Conservation (phyloP, 1,284 basidiomycete species). For the Moesziomyces sp. region DNA sequence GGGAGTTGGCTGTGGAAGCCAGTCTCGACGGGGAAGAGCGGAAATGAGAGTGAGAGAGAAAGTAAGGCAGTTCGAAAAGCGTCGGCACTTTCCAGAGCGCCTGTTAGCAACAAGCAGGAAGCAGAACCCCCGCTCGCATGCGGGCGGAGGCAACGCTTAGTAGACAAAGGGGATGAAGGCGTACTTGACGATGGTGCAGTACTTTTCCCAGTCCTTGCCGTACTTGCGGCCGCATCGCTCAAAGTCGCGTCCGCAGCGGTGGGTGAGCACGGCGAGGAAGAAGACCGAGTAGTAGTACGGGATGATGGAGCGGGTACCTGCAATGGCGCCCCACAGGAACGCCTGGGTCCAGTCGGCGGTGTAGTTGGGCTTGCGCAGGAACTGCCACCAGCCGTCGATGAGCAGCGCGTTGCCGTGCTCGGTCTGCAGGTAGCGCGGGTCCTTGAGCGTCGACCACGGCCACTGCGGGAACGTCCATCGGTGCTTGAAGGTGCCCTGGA, state of each 20-base stretch:
- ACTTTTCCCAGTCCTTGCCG: constrained; percentile 63
- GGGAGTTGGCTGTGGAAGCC: background rate
- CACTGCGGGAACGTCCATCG: constrained; percentile 89
- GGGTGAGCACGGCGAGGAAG: constrained; percentile 62
- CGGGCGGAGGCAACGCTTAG: constrained; percentile 53
- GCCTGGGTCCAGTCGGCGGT: constrained; percentile 79
- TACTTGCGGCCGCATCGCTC: constrained; percentile 84
- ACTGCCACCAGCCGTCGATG: constrained; percentile 88
- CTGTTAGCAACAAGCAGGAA: background rate
- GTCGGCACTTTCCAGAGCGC: background rate
- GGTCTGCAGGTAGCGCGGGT: constrained; percentile 92
- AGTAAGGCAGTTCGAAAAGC: background rate
- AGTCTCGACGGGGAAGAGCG: background rate
- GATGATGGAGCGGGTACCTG: constrained; percentile 84
- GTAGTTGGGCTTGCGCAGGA: constrained; percentile 68
- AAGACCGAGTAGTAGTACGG: constrained; percentile 81
- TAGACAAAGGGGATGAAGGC: constrained; percentile 82
- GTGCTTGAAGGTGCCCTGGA: constrained; percentile 81
- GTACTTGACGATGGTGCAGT: constrained; percentile 76
- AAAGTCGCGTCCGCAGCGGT: constrained; percentile 61
- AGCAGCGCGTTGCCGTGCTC: constrained; percentile 90
- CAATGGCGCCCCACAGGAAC: constrained; percentile 87
- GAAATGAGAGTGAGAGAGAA: background rate
- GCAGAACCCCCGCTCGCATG: too few species aligned
- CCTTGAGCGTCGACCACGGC: constrained; percentile 84